Percentiles rank a stretch among this genome's conserved stretches.
These are phyloP conservation scores for Yarrowia hollandica DNA, from an alignment of 805 yeast genomes.

Conservation along the genomic window DNA sequence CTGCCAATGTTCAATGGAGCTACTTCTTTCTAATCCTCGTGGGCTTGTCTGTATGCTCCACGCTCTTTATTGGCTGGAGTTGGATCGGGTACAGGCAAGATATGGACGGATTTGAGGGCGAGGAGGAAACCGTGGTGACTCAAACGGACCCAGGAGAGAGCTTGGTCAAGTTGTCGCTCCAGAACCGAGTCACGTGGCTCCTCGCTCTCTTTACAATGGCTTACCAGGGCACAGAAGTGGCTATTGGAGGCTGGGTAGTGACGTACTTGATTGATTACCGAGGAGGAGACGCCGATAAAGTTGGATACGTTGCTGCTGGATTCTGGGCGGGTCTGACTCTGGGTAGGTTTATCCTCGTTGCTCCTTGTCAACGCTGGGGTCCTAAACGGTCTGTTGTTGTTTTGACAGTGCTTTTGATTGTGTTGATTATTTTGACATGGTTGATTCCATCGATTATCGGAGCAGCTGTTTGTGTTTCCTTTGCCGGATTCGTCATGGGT, in stretches of 20 bases:
- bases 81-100: slow-evolving; percentile 44
- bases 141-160: neutral
- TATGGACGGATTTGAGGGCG: slow-evolving; percentile 21
- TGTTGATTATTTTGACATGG: slow-evolving; percentile 40
- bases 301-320: slow-evolving; percentile 67
- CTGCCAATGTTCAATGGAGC: slow-evolving; percentile 55
- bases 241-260: slow-evolving; percentile 70
- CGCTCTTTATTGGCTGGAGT: slow-evolving; percentile 44
- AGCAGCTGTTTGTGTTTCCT: slow-evolving; percentile 50
- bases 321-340: slow-evolving; percentile 71
- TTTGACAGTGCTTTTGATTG: neutral
- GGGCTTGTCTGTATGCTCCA: slow-evolving; percentile 44
- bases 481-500: slow-evolving; percentile 63
- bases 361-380: slow-evolving; percentile 15
- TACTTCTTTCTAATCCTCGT: slow-evolving; percentile 53
- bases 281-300: slow-evolving; percentile 47
- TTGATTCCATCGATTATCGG: slow-evolving; percentile 36
- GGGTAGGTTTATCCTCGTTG: slow-evolving; percentile 55
- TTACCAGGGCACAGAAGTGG: slow-evolving; percentile 69
- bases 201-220: slow-evolving; percentile 57
- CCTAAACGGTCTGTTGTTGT: slow-evolving; percentile 8
- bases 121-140: neutral
- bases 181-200: slow-evolving; percentile 41
- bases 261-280: slow-evolving; percentile 61
- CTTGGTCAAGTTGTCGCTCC: slow-evolving; percentile 24